Base-by-base conservation (phyloP, 176 grass and related monocot species). In the Pontederia paniculata region DNA sequence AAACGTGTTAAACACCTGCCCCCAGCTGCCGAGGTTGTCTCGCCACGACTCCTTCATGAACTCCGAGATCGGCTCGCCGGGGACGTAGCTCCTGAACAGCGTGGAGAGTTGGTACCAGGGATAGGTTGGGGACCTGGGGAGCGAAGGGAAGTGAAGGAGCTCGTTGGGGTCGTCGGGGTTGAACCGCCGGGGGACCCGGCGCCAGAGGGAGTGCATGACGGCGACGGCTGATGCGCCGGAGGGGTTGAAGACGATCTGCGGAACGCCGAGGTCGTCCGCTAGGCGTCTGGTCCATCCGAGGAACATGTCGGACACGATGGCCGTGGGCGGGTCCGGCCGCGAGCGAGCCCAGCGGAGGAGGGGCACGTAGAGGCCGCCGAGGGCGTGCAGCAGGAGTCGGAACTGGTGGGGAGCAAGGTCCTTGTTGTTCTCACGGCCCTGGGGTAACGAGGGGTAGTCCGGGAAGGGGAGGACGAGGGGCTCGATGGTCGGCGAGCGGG, bases 301-400 rank as follows among this genome's bases (percentile, higher is more conserved):
- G 50, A 85, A 85, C 46, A 66, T 60, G 23, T 85, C 77, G 10
- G 77, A 85, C 13, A 85, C 9, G 19, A 80, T 1, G 23, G 67
- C 44, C 0, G 77, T 73, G 52, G 70, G 62, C 10, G 46, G 77
- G 9, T 76, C 37, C 2, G 12, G 17, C 5, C 50, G 18, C n/a
- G 81, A 75, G 45, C 64, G 62, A 23, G 67, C 72, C 81, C 81
- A 84, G 21, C 65, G 60, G 55, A 80, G 55, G 50, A 84, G 56
- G 25, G 13, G 43, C 0, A 17, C 37, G 23, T 42, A 41, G 73
- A 85, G 68, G 42, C 66, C 10, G 60, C 42, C 61, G 23, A 80
- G 67, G 1, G 58, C 43, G 17, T 42, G 55, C 9, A 70, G 37
- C 7, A 70, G 1, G 45, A 21, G 10, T 1, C 9, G 55, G 10